Evolutionary conservation across 2,329 filamentous ascomycete species (phyloP).

Genomic region (Fusarium secorum): DNA sequence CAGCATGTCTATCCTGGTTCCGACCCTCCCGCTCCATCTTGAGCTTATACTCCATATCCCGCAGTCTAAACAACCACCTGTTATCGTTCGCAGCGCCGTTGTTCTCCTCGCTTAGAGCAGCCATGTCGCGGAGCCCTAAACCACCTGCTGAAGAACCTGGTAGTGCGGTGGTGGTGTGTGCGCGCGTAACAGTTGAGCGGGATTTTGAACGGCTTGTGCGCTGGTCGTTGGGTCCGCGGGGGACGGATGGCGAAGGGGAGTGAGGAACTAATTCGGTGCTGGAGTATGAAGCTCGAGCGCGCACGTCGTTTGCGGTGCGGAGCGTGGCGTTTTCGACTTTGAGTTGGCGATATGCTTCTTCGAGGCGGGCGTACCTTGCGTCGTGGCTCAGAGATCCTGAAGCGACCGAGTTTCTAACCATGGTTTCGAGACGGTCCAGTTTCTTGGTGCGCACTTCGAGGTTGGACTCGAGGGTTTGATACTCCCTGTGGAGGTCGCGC

Average conservation of each 20-base stretch:
- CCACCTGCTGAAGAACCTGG: conserved; percentile 37
- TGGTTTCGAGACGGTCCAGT: conserved; percentile 84
- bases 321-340: conserved; percentile 76
- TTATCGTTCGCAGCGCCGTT: conserved; percentile 59
- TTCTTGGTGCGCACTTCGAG: conserved; percentile 83
- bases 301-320: conserved; percentile 67
- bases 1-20: conserved; percentile 83
- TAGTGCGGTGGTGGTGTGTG: conserved; percentile 42
- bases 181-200: conserved; percentile 46
- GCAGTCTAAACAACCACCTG: conserved; percentile 83
- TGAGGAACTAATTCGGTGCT: conserved; percentile 49
- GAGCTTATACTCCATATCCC: conserved; percentile 86
- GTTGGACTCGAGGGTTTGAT: conserved; percentile 82
- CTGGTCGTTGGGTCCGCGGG: conserved; percentile 59
- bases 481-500: conserved; percentile 88
- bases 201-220: conserved; percentile 46
- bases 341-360: conserved; percentile 68
- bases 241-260: conserved; percentile 63
- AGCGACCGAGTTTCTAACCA: conserved; percentile 72
- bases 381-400: conserved; percentile 55
- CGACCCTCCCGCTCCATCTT: conserved; percentile 90
- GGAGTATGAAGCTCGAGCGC: conserved; percentile 57
- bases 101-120: conserved; percentile 36
- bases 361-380: conserved; percentile 60
- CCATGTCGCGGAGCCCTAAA: conserved; percentile 43